Evolutionary conservation across 768 basidiomycete genomes (phyloP).

Genomic region (Boletus huronensis): DNA sequence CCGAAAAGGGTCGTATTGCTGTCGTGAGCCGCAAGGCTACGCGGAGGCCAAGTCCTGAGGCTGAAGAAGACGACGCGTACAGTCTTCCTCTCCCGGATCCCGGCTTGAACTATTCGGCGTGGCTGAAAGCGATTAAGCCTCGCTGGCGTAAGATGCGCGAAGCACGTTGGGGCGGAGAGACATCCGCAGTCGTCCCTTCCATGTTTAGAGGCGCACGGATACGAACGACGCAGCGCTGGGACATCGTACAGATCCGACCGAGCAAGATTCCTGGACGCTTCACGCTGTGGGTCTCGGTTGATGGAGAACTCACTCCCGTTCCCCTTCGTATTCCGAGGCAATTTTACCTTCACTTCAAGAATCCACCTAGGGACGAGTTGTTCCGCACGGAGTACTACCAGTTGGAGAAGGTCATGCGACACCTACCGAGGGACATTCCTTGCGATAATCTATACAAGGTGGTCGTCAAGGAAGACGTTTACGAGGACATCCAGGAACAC

Average conservation of each 20-base stretch:
- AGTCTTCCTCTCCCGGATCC: conserved; percentile 58
- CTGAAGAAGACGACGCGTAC: conserved; percentile 24
- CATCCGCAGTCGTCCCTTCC: conserved; percentile 52
- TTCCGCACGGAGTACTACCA: conserved; percentile 71
- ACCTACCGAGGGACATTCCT: conserved; percentile 74
- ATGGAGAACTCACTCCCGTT: conserved; percentile 72
- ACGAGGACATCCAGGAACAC: conserved; percentile 81
- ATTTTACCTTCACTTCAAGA: conserved; percentile 90
- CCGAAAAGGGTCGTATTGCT: conserved; percentile 42
- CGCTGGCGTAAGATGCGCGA: conserved; percentile 68
- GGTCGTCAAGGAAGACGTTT: conserved; percentile 77
- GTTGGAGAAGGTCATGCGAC: conserved; percentile 68
- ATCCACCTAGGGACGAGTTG: conserved; percentile 55
- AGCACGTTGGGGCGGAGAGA: conserved; percentile 40
- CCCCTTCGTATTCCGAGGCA: conserved; percentile 85
- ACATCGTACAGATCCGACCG: conserved; percentile 85
- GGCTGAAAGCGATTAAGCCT: conserved; percentile 72
- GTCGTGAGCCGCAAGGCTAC: conserved; percentile 50
- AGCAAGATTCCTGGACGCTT: conserved; percentile 78
- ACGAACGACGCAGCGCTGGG: conserved; percentile 74
- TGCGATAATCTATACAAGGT: conserved; percentile 82
- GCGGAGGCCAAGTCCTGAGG: conserved; percentile 43
- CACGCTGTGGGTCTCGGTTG: conserved; percentile 82
- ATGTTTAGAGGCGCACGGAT: conserved; percentile 69
- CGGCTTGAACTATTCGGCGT: conserved; percentile 61